phyloP scores from a whole-genome alignment of 805 yeast genomes.

The Zygosaccharomyces pseudorouxii region DNA sequence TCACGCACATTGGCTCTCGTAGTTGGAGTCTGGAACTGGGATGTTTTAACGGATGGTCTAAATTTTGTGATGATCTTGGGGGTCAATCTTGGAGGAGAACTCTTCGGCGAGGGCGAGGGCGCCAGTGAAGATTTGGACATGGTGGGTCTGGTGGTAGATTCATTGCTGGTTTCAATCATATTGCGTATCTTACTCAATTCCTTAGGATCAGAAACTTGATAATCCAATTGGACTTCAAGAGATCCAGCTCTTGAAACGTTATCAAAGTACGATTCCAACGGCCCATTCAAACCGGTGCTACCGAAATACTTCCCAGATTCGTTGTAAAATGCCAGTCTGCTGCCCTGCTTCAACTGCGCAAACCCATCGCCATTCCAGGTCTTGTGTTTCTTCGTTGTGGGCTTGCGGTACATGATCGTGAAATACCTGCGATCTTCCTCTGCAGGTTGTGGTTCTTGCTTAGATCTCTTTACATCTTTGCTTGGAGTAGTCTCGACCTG shows the following conservation, averaged over 20 bases:
- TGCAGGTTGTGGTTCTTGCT: neutral
- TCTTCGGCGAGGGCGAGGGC: neutral
- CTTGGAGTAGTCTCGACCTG: neutral
- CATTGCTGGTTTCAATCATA: neutral
- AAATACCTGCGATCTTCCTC: conserved; percentile 13
- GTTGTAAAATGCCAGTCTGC: conserved; percentile 25
- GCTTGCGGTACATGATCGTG: conserved; percentile 63
- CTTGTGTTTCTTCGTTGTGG: conserved; percentile 71
- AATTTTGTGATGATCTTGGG: conserved; percentile 14
- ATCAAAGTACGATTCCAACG: conserved; percentile 31
- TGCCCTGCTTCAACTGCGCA: conserved; percentile 35
- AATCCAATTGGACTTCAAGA: conserved; percentile 60
- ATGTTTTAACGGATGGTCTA: conserved; percentile 15
- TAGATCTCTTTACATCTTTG: conserved; percentile 8
- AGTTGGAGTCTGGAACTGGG: conserved; percentile 14
- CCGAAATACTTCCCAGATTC: conserved; percentile 32
- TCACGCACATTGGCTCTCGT: neutral
- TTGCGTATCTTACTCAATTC: conserved; percentile 14
- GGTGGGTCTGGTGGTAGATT: neutral
- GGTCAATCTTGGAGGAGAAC: conserved; percentile 1
- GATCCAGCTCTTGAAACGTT: conserved; percentile 48
- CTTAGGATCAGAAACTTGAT: conserved; percentile 34
- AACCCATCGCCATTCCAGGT: conserved; percentile 94
- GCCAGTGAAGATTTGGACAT: neutral
- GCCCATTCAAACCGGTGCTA: conserved; percentile 16